Evolutionary conservation across 1,139 yeast species (phyloP), one percentile per base, ranked within the genome.

Genomic region (Geotrichum australiense): DNA sequence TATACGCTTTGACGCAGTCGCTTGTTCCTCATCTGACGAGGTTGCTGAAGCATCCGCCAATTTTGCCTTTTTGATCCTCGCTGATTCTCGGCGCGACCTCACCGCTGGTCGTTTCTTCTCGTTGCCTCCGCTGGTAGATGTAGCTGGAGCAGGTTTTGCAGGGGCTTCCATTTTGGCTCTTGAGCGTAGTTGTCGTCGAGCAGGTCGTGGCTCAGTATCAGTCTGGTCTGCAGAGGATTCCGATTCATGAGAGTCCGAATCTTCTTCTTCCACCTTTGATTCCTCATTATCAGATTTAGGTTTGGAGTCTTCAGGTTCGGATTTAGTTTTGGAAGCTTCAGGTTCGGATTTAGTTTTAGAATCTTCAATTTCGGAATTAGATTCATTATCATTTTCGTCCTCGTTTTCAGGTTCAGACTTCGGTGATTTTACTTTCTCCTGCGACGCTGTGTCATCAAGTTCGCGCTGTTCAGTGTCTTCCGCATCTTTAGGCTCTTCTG

Each of bases 1-100:
- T 11, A 45, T 43, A 5, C 53, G 48, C 3, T 55, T 53, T 2
- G 57, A 46, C 43, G 19, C 6, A 11, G 6, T 29, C 28, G n/a
- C 11, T 20, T 16, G 26, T 26, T 18, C 19, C 36, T 2, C 14
- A 15, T 22, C 11, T 18, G 16, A 26, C 10, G 15, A 27, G 19
- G 24, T 15, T 23, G 24, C 31, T n/a, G 32, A 15, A 24, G 37
- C 10, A 15, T 35, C 36, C 14, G 28, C 39, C 12, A 18, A 2
- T 36, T 46, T 19, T 42, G 43, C 19, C 29, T 25, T 41, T 23
- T 37, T 40, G 16, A 38, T 29, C 11, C 42, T 28, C 14, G 30
- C 36, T 11, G 45, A 39, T 15, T 39, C 45, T 8, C 42, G 36
- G n/a, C 31, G 27, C 19, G 35, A 42, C 12, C 37, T 15, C 5